A percentile compares a stretch with the other conserved stretches of the same genome.
Evolutionary conservation across 352 stramenopile genomes (phyloP).

Genomic region (Globisporangium megalacanthum): DNA sequence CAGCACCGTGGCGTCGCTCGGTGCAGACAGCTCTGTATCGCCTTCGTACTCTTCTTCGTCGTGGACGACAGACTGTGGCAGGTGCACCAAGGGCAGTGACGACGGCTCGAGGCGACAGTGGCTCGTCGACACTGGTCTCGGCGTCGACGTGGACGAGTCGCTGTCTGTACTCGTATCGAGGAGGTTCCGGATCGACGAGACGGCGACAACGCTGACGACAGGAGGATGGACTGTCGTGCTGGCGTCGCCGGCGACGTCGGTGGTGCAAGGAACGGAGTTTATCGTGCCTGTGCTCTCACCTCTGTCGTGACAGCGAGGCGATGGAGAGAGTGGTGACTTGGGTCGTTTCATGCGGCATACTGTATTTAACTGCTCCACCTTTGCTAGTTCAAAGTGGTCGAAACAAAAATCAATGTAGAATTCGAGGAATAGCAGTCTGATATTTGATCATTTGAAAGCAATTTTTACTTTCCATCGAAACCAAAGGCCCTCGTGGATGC

Average conservation of each 20-base stretch:
- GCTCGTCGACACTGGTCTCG: background rate
- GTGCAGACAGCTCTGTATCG: background rate
- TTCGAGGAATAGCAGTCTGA: no score
- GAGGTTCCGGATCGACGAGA: background rate
- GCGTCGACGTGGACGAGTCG: background rate
- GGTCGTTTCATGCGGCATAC: no score
- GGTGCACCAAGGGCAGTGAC: background rate
- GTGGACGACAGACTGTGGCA: constrained; percentile 3
- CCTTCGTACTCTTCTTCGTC: constrained; percentile 12
- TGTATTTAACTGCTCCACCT: no score
- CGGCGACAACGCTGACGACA: background rate
- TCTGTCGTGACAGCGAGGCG: no score
- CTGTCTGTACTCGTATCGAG: background rate
- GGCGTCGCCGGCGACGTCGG: background rate
- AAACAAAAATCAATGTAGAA: no score
- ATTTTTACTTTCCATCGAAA: no score
- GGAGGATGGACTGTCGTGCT: background rate
- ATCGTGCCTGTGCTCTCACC: constrained; percentile 3
- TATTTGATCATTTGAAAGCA: no score
- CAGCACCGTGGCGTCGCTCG: constrained; percentile 3
- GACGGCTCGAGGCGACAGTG: background rate
- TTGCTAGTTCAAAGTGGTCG: no score
- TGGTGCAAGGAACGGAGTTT: constrained; percentile 2
- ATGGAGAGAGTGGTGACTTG: background rate
- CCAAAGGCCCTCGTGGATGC: no score